Conservation (phyloP, 495 filamentous ascomycete genomes). For the Paragyromitra xinjiangensis region DNA sequence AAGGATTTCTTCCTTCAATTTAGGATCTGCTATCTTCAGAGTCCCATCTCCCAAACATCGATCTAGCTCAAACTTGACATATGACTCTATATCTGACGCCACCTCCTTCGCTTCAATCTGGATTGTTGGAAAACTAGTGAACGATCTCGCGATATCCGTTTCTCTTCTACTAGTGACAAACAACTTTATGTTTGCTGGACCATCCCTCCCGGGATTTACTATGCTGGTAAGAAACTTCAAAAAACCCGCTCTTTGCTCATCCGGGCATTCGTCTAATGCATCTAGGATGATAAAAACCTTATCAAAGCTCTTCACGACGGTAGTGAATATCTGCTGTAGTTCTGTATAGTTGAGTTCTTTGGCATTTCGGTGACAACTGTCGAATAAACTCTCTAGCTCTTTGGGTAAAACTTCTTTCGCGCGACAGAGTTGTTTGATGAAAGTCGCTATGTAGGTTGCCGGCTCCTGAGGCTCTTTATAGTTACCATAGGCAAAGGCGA, state of each 20-base stretch:
- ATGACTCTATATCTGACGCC: conserved; percentile 6
- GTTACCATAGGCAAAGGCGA: background rate
- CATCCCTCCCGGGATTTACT: background rate
- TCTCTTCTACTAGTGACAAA: conserved; percentile 7
- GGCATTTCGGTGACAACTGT: background rate
- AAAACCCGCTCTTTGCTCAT: background rate
- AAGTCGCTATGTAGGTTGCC: background rate
- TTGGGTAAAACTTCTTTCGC: background rate
- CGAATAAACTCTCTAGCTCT: background rate
- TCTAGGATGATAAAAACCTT: background rate
- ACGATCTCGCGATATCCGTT: background rate
- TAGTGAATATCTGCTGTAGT: background rate
- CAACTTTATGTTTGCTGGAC: background rate
- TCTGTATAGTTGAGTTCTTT: background rate
- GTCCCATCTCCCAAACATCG: background rate
- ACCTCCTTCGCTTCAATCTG: conserved; percentile 16
- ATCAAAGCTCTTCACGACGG: background rate
- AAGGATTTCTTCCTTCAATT: background rate
- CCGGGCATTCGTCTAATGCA: background rate
- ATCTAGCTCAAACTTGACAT: background rate
- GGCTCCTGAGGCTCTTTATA: background rate
- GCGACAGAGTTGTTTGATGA: conserved; percentile 7
- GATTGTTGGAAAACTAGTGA: background rate
- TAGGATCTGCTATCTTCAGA: background rate
- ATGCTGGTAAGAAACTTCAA: background rate